phyloP scores from a whole-genome alignment of 208 protist species.

The Crithidia brevicula region DNA sequence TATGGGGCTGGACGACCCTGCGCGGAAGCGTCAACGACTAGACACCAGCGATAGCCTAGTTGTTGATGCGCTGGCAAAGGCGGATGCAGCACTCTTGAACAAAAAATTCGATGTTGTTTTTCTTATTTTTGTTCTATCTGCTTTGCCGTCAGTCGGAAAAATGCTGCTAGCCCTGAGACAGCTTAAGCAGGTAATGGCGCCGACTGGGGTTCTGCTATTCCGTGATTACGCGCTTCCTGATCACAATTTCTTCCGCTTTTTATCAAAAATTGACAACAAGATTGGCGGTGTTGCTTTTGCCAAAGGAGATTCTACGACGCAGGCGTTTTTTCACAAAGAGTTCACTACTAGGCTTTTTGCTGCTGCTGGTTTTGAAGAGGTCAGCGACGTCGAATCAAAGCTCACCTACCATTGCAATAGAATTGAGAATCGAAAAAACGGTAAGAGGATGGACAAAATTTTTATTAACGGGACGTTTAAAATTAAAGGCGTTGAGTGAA shows the following conservation, averaged over 20 bases:
- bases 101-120: constrained; percentile 56
- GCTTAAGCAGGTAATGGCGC: constrained; percentile 45
- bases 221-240: constrained; percentile 81
- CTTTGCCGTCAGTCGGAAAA: constrained; percentile 49
- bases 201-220: constrained; percentile 62
- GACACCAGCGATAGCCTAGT: constrained; percentile 22
- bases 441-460: constrained; percentile 85
- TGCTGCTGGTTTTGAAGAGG: constrained; percentile 47
- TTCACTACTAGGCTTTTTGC: constrained; percentile 49
- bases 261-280: constrained; percentile 42
- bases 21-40: constrained; percentile 26
- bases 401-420: constrained; percentile 83
- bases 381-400: constrained; percentile 26
- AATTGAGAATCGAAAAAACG: constrained; percentile 84
- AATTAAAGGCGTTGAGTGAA: not conserved
- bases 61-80: constrained; percentile 31
- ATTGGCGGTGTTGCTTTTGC: constrained; percentile 38
- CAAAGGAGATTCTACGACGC: constrained; percentile 78
- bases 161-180: constrained; percentile 64
- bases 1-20: not conserved
- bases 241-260: constrained; percentile 85
- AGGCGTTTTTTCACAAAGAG: constrained; percentile 79
- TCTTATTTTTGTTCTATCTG: constrained; percentile 87
- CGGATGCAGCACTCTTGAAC: constrained; percentile 10
- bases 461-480: constrained; percentile 86